Evolutionary conservation across 208 protist species (phyloP).

Genomic region (Naegleria fowleri): DNA sequence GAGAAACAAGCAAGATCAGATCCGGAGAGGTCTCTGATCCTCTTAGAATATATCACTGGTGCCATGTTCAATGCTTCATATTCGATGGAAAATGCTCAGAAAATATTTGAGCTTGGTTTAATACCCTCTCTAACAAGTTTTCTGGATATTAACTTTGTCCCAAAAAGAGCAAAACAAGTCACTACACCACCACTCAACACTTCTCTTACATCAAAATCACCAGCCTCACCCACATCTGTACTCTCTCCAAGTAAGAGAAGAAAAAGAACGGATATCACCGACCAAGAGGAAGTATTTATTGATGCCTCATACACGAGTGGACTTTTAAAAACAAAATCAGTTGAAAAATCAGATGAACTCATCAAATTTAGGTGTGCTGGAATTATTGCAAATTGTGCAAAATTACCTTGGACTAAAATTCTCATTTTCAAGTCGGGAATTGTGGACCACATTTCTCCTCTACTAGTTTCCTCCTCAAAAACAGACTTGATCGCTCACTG

Average conservation of each 20-base stretch:
- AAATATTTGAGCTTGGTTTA: background rate
- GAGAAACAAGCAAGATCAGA: background rate
- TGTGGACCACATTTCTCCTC: background rate
- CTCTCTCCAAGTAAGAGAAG: background rate
- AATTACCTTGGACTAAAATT: background rate
- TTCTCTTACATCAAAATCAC: background rate
- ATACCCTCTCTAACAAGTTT: background rate
- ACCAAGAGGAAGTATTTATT: background rate
- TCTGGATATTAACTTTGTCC: background rate
- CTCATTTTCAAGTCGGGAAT: background rate
- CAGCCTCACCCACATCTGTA: background rate
- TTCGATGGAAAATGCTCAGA: background rate
- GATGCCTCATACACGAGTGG: background rate
- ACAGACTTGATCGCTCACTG: background rate
- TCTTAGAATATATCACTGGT: background rate
- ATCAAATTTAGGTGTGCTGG: constrained; percentile 13
- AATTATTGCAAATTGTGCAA: constrained; percentile 4
- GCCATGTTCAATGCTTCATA: background rate
- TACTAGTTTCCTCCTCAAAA: background rate
- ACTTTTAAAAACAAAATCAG: background rate
- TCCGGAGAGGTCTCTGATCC: background rate
- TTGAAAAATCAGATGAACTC: background rate
- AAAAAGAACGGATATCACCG: background rate
- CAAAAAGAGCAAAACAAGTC: background rate
- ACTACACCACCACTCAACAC: too few species aligned